phyloP scores from a whole-genome alignment of 2,329 filamentous ascomycete genomes.

The Cercospora sp. region DNA sequence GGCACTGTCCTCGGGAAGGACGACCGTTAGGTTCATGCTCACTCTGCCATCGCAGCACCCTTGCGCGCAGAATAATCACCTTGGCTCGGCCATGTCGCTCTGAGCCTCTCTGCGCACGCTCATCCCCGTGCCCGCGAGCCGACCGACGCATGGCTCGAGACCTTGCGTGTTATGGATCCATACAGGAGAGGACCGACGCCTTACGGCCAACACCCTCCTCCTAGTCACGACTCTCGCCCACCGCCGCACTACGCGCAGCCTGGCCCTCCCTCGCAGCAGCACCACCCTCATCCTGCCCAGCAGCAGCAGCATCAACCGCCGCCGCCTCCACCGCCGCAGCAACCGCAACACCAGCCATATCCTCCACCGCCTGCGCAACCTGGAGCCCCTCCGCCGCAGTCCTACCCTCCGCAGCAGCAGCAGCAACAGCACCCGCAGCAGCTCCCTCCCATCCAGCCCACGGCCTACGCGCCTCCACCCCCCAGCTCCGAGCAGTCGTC shows the following conservation, averaged over 20 bases:
- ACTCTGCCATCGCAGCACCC: conserved; percentile 14
- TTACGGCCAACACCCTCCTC: conserved; percentile 17
- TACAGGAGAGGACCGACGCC: conserved; percentile 25
- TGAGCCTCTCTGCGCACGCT: conserved; percentile 21
- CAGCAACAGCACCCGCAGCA: conserved; percentile 15
- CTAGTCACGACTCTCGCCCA: conserved; percentile 8
- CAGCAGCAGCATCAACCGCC: conserved; percentile 17
- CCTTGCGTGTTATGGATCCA: conserved; percentile 29
- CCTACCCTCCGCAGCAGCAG: conserved; percentile 15
- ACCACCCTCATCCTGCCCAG: conserved; percentile 19
- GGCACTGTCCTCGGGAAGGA: conserved; percentile 5
- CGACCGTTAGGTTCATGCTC: conserved; percentile 18
- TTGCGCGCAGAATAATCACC: conserved; percentile 10
- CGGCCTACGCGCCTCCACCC: conserved; percentile 30
- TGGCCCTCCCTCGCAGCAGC: conserved; percentile 17
- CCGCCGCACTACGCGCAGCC: conserved; percentile 19
- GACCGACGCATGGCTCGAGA: conserved; percentile 24
- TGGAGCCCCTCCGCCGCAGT: conserved; percentile 25
- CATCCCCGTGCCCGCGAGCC: conserved; percentile 30
- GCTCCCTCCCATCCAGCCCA: conserved; percentile 34
- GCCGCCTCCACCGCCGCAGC: conserved; percentile 17
- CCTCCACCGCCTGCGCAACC: conserved; percentile 23
- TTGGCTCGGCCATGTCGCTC: conserved; percentile 14
- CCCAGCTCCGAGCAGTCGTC: conserved; percentile 29
- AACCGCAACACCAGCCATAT: conserved; percentile 25